Evolutionary conservation across 148 eudicot species (phyloP).

Genomic region (Persicaria tinctoria): DNA sequence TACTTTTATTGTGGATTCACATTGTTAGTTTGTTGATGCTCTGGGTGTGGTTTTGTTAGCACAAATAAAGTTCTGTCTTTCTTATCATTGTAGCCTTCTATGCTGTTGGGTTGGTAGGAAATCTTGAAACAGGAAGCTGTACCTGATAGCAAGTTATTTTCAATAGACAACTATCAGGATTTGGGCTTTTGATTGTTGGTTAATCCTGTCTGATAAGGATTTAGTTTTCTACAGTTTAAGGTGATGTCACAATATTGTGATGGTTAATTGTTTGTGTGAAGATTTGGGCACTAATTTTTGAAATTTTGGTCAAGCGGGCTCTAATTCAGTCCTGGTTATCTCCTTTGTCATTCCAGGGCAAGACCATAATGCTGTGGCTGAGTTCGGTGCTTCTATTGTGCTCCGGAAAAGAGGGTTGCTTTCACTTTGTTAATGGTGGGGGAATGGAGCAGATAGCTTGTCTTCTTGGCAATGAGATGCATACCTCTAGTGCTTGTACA

Average conservation of each 20-base stretch:
- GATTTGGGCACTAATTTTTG: background rate
- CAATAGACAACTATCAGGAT: background rate
- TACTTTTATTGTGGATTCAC: background rate
- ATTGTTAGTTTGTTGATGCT: background rate
- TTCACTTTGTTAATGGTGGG: conserved; percentile 75
- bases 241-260: background rate
- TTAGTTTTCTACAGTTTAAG: background rate
- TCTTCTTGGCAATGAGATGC: conserved; percentile 37
- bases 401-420: conserved; percentile 83
- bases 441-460: conserved; percentile 72
- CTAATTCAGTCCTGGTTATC: background rate
- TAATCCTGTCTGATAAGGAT: background rate
- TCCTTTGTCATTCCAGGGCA: conserved; percentile 36
- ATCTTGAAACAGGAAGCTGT: background rate
- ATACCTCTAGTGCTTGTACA: conserved; percentile 43
- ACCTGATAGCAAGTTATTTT: background rate
- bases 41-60: background rate
- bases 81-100: background rate
- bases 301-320: background rate
- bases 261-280: background rate
- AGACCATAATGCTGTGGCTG: conserved; percentile 63
- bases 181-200: background rate
- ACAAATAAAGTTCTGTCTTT: background rate
- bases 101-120: background rate
- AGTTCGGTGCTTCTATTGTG: conserved; percentile 67